Base-by-base conservation (phyloP, 2,329 filamentous ascomycete genomes). In the Neofusicoccum laricinum region DNA sequence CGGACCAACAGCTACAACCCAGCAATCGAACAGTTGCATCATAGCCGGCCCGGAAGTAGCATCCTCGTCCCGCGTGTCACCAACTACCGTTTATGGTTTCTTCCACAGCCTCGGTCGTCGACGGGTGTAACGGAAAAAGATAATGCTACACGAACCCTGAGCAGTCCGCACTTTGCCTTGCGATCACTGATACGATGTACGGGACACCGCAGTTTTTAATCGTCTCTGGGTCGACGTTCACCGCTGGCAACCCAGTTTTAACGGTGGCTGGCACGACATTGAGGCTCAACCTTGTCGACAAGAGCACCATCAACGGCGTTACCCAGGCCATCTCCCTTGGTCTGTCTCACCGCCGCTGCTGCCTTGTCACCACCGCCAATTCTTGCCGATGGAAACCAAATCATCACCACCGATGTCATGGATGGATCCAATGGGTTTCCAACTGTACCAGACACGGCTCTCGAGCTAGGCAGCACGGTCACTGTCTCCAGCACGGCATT, bases 181-280 rank as follows among this genome's bases (percentile, higher is more conserved):
- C 25, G 25, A 30, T 30, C 7, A 30, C 25, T 30, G 25, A 30
- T 7, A 30, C 40, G 4, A 41, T 41, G 14, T 43, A 3, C 15
- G 40, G 40, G n/a, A 43, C 14, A 7, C 40, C 14, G 40, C 40
- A 43, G 14, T 43, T 43, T 17, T 12, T 4, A 3, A 14, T 65
- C 30, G 63, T 17, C 34, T 14, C 55, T 8, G 50, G 71, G 19
- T 4, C 50, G 41, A 72, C 71, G 2, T 67, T 77, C 14, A 70
- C 67, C 2, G 70, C 73, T 3, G 74, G 73, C 17, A 72, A 70
- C 8, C 46, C 61, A 10, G 63, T 38, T 3, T 49, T 68, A 21
- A 67, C 67, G 12, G 51, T 68, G 7, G 43, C 15, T 6, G 68
- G 67, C 30, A 69, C 69, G 6, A 59, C 49, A 15, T 46, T 67